Evolutionary conservation across 1,139 yeast genomes (phyloP), one percentile per base, ranked within the genome.

Genomic region (Dujonia santamariae): DNA sequence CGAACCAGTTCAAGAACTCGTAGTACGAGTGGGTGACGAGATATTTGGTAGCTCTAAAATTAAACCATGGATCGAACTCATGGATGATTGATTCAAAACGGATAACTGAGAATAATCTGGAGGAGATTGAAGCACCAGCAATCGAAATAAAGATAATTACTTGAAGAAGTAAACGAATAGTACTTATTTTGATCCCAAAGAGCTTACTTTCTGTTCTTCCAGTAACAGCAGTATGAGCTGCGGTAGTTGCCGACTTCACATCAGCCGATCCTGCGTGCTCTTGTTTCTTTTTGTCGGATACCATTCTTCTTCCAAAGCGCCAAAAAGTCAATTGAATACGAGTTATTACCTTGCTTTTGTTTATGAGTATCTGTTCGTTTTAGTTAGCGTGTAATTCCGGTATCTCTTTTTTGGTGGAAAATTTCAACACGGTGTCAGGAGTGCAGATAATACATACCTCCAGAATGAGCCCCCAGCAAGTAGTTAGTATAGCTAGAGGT

Each of bases 51-150:
- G 98, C 98, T 48, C 98, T 70, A 67, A 78, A 92, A 61, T 92
- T 92, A 72, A 94, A 94, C 98, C 98, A 92, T 24, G 98, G 97
- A 63, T 94, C 98, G 56, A 92, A 92, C 62, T 94, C 99, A 66
- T 94, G 99, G 61, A 94, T 94, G 53, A 94, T 94, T 40, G 94
- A 80, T 64, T 94, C 99, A 56, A 88, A 94, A 47, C 95, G 71
- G 39, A 85, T 80, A 38, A 84, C 92, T 4, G 92, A 74, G 45
- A 76, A 77, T 56, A 92, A 71, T 53, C 99, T 78, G 39, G 96
- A 83, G 31, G 95, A 80, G 38, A 92, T 74, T 26, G 97, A 96
- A 3, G 97, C 97, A 17, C 86, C 90, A 26, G 90, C 86, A 47
- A 86, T 78, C 32, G 84, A 70, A 39, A 81, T 64, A 53, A 86